A percentile compares a stretch with the other conserved stretches of the same genome.
phyloP scores from a whole-genome alignment of 2,329 filamentous ascomycete genomes.

The Calonectria pseudoreteaudii region DNA sequence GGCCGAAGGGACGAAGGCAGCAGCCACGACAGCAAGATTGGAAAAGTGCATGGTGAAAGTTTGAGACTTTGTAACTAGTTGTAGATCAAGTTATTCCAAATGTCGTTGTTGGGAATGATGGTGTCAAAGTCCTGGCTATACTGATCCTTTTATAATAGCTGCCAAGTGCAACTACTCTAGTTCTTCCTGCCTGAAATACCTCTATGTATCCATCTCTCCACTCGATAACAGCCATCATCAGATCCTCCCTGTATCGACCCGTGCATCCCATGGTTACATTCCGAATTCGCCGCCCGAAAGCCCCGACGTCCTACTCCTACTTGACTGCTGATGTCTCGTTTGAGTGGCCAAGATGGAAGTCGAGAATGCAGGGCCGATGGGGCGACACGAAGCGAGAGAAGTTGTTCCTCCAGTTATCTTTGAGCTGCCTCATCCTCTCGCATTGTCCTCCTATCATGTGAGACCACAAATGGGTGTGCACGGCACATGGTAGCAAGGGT shows the following conservation, averaged over 20 bases:
- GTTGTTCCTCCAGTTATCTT: neutral
- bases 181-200: neutral
- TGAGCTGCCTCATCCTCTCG: neutral
- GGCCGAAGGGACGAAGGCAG: conserved; percentile 44
- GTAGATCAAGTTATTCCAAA: neutral
- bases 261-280: neutral
- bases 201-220: neutral
- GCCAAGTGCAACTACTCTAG: neutral
- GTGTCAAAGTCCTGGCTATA: neutral
- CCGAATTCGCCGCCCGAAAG: neutral
- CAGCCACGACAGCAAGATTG: conserved; percentile 17
- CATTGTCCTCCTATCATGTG: neutral
- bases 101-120: neutral
- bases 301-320: neutral
- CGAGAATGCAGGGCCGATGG: neutral
- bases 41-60: neutral
- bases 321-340: neutral
- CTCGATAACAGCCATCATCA: neutral
- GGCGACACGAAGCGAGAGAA: neutral
- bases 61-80: neutral
- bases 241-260: neutral
- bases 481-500: neutral
- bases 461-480: neutral
- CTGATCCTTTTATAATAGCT: neutral
- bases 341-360: neutral